These are phyloP conservation scores for Botrytis aclada DNA, from an alignment of 2,329 filamentous ascomycete genomes.

Conservation along the genomic window DNA sequence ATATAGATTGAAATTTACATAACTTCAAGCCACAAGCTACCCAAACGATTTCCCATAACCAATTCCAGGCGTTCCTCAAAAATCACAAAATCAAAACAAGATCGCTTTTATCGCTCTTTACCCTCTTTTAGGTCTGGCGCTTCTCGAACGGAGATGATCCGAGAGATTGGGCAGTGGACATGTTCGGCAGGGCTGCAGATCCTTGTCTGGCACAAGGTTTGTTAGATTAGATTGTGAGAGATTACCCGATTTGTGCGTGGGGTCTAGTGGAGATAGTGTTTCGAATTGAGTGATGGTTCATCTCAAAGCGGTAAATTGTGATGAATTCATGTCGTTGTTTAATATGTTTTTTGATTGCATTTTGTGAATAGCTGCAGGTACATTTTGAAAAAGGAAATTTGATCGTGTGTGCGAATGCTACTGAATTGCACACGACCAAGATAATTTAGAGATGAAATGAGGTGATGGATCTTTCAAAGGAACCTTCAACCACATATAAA, in stretches of 20 bases:
- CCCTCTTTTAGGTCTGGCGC: not conserved
- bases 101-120: not conserved
- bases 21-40: slow-evolving; percentile 11
- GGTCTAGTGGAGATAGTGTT: slow-evolving; percentile 15
- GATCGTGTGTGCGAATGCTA: not conserved
- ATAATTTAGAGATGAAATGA: not conserved
- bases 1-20: slow-evolving; percentile 15
- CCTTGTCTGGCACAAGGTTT: not conserved
- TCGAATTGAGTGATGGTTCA: slow-evolving; percentile 14
- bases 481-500: not conserved
- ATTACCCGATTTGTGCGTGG: slow-evolving; percentile 19
- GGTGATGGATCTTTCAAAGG: not conserved
- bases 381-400: slow-evolving; percentile 15
- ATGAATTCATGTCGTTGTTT: not conserved
- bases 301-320: slow-evolving; percentile 8
- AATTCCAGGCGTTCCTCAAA: not conserved
- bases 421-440: not conserved
- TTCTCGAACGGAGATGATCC: slow-evolving; percentile 16
- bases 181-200: slow-evolving; percentile 16
- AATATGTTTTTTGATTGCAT: slow-evolving; percentile 19
- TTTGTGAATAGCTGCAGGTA: slow-evolving; percentile 14
- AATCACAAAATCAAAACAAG: not conserved
- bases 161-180: slow-evolving; percentile 17
- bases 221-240: slow-evolving; percentile 20
- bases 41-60: not conserved